Evolutionary conservation across 371 early-diverging fungal genomes (phyloP).

Genomic region (Mortierella sp.): DNA sequence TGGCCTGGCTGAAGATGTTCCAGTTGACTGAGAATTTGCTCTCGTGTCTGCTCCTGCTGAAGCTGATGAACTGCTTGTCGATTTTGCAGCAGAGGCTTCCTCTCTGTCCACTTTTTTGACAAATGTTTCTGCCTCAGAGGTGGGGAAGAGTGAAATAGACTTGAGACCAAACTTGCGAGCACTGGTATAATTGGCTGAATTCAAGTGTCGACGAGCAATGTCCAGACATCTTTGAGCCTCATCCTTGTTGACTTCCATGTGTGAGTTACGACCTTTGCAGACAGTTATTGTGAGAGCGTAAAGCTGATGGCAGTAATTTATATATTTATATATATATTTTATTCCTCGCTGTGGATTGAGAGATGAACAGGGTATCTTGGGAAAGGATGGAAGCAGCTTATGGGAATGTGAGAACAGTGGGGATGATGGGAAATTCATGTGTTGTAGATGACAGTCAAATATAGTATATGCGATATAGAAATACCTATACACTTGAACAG

Average conservation of each 20-base stretch:
- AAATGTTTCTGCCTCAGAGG: slow-evolving; percentile 73
- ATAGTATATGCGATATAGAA: slow-evolving; percentile 3
- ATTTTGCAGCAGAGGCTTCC: slow-evolving; percentile 35
- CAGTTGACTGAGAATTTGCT: slow-evolving; percentile 22
- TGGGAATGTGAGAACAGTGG: neutral
- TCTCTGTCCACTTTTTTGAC: slow-evolving; percentile 58
- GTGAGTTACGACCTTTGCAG: neutral
- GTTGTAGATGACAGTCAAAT: neutral
- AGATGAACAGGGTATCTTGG: no score
- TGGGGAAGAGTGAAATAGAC: slow-evolving; percentile 83
- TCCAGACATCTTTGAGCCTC: slow-evolving; percentile 85
- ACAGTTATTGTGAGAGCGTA: neutral
- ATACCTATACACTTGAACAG: neutral
- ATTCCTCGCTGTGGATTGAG: no score
- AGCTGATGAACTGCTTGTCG: slow-evolving; percentile 37
- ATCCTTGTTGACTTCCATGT: slow-evolving; percentile 91
- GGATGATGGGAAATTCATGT: neutral
- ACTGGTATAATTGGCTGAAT: slow-evolving; percentile 69
- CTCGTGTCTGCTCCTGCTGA: slow-evolving; percentile 17
- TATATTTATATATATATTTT: no score
- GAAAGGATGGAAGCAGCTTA: neutral
- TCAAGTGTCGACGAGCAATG: slow-evolving; percentile 79
- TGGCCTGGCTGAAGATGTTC: slow-evolving; percentile 34
- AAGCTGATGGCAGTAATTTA: neutral
- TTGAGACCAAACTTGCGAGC: slow-evolving; percentile 89